Evolutionary conservation across 257 asterid species (phyloP).

Genomic region (Plantago elongata): DNA sequence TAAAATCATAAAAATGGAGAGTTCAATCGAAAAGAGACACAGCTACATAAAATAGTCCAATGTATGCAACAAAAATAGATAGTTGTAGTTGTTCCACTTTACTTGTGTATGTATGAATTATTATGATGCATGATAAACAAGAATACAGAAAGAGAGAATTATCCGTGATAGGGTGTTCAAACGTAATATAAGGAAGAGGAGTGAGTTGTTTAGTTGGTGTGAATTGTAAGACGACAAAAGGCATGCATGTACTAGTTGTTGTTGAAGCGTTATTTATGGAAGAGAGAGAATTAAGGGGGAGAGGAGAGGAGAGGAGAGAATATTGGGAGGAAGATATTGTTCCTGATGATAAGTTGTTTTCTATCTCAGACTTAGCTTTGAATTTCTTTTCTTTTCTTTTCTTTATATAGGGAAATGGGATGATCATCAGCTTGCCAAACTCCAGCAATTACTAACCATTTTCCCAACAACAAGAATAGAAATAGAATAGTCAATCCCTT

Average conservation of each 20-base stretch:
- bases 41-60: not conserved
- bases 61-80: constrained; percentile 9
- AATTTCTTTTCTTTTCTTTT: constrained; percentile 8
- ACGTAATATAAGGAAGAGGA: too few relatives aligned
- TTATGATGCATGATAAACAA: too few relatives aligned
- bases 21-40: not conserved
- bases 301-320: constrained; percentile 20
- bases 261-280: constrained; percentile 22
- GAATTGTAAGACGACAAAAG: constrained; percentile 37
- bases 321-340: constrained; percentile 20
- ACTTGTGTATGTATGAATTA: too few relatives aligned
- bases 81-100: too few relatives aligned
- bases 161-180: too few relatives aligned
- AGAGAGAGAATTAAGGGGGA: constrained; percentile 31
- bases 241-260: constrained; percentile 24
- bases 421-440: constrained; percentile 40
- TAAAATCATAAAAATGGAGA: too few relatives aligned
- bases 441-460: too few relatives aligned
- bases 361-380: not conserved
- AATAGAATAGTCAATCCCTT: constrained; percentile 41
- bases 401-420: constrained; percentile 55
- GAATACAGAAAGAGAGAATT: too few relatives aligned
- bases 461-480: too few relatives aligned
- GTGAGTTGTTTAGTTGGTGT: too few relatives aligned
- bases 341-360: constrained; percentile 43